Percentiles rank a stretch among this genome's conserved stretches.
Evolutionary conservation across 2,329 filamentous ascomycete genomes (phyloP).

Genomic region (Colletotrichum camelliae): DNA sequence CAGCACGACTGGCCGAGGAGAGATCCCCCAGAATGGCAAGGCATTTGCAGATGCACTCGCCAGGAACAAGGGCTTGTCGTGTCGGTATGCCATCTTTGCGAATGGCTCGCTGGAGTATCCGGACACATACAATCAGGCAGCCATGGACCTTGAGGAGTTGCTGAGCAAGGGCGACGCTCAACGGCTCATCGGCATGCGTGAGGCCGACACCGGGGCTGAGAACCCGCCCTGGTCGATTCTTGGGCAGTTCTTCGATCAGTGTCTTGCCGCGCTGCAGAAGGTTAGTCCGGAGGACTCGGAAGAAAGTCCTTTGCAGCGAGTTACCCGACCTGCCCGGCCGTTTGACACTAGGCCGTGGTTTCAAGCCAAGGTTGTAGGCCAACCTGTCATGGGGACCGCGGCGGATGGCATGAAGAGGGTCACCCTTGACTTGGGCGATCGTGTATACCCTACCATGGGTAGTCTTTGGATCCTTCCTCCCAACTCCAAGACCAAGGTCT

Average conservation of each 20-base stretch:
- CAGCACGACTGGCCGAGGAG: constrained; percentile 15
- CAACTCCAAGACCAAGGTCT: constrained; percentile 15
- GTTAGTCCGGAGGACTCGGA: neutral
- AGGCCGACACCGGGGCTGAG: constrained; percentile 10
- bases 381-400: neutral
- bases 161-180: constrained; percentile 7
- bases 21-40: constrained; percentile 18
- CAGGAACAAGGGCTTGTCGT: constrained; percentile 1
- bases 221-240: constrained; percentile 19
- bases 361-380: constrained; percentile 4
- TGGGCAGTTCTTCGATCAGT: constrained; percentile 10
- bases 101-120: constrained; percentile 17
- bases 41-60: constrained; percentile 10
- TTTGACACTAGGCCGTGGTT: constrained; percentile 19
- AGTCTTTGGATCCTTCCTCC: constrained; percentile 17
- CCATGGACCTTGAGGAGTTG: constrained; percentile 13
- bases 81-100: constrained; percentile 15
- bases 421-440: constrained; percentile 6
- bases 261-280: constrained; percentile 11
- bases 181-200: constrained; percentile 16
- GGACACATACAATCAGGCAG: constrained; percentile 18
- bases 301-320: neutral
- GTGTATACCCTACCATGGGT: constrained; percentile 17
- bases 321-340: neutral
- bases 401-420: constrained; percentile 14